Conservation (phyloP, 1,284 basidiomycete genomes). For the Ceratobasidium theobromae region DNA sequence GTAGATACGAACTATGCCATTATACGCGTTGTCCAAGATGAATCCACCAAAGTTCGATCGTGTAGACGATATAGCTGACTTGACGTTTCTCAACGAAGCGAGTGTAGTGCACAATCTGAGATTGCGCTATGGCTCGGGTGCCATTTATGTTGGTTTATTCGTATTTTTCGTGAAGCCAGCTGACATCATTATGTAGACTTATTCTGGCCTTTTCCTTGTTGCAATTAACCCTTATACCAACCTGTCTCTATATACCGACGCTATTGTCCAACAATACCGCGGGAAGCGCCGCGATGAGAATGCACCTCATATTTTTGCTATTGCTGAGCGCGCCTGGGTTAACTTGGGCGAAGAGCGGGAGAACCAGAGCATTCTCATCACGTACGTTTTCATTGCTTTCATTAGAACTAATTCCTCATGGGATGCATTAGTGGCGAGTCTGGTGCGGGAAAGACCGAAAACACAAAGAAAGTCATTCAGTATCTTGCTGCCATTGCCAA, state of each 20-base stretch:
- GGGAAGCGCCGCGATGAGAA: slow-evolving; percentile 91
- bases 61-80: slow-evolving; percentile 96
- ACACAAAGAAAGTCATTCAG: slow-evolving; percentile 99
- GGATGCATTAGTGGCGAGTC: slow-evolving; percentile 85
- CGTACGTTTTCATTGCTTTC: slow-evolving; percentile 56
- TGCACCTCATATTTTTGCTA: slow-evolving; percentile 95
- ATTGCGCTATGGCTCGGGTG: slow-evolving; percentile 85
- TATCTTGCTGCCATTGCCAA: slow-evolving; percentile 97
- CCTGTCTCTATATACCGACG: slow-evolving; percentile 89
- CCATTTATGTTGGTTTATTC: slow-evolving; percentile 76
- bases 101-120: slow-evolving; percentile 97
- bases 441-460: slow-evolving; percentile 98
- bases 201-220: slow-evolving; percentile 95
- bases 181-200: slow-evolving; percentile 61
- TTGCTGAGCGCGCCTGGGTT: slow-evolving; percentile 97
- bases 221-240: slow-evolving; percentile 97
- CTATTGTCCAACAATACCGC: slow-evolving; percentile 92
- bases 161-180: slow-evolving; percentile 15
- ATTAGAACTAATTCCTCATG: not conserved
- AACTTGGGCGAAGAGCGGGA: slow-evolving; percentile 98
- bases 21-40: slow-evolving; percentile 87
- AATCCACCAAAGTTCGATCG: slow-evolving; percentile 99
- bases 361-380: slow-evolving; percentile 98
- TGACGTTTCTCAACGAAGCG: slow-evolving; percentile 98
- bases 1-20: slow-evolving; percentile 71